A percentile compares a stretch with the other conserved stretches of the same genome.
phyloP scores from a whole-genome alignment of 2,329 filamentous ascomycete genomes.

The Aspergillus sp. region DNA sequence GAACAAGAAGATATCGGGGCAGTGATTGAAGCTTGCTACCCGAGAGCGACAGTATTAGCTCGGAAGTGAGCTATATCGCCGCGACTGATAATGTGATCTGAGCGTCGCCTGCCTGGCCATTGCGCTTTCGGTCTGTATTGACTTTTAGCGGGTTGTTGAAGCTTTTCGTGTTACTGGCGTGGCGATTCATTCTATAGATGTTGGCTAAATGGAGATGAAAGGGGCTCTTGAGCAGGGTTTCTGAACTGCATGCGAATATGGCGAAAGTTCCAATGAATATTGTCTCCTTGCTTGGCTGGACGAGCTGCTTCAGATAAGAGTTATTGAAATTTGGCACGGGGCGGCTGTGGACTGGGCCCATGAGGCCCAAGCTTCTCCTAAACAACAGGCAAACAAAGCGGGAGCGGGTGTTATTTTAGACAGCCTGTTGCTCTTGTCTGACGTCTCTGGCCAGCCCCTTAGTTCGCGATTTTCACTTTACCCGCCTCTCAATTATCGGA shows the following conservation, averaged over 20 bases:
- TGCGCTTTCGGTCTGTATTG: background rate
- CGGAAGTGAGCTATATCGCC: constrained; percentile 33
- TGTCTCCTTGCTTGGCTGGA: background rate
- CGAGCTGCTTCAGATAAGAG: background rate
- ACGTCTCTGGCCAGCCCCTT: constrained; percentile 3
- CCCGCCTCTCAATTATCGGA: background rate
- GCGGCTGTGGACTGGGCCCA: background rate
- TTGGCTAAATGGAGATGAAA: background rate
- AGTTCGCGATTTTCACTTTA: background rate
- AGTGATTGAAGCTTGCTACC: constrained; percentile 37
- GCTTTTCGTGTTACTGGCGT: background rate
- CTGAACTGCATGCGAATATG: background rate
- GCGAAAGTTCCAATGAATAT: background rate
- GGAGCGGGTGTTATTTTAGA: constrained; percentile 5
- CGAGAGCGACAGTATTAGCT: constrained; percentile 36
- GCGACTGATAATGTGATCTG: background rate
- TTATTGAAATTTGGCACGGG: background rate
- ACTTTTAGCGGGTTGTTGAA: background rate
- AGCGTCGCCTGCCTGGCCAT: background rate
- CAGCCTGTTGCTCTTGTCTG: background rate
- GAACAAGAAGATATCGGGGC: constrained; percentile 42
- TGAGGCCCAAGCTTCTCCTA: background rate
- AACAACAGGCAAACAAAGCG: constrained; percentile 2
- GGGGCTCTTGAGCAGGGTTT: background rate
- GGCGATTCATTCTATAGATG: background rate